phyloP scores from a whole-genome alignment of 1,284 basidiomycete genomes.

The Cryptococcus amylolentus region DNA sequence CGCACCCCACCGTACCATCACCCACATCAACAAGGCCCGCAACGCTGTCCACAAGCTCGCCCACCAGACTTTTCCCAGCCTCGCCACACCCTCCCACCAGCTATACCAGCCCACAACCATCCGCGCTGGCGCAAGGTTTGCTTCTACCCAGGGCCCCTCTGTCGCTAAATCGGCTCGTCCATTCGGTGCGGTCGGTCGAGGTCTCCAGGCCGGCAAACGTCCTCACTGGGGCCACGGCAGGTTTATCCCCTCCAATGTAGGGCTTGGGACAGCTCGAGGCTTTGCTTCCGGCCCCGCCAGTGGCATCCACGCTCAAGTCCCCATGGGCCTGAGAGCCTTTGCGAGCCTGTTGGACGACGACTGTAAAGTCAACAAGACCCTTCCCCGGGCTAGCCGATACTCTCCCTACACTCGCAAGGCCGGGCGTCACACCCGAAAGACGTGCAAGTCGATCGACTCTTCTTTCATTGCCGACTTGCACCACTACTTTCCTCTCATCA shows the following conservation, averaged over 20 bases:
- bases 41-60: constrained; percentile 14
- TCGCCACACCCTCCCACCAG: constrained; percentile 20
- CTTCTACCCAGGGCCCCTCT: constrained; percentile 1
- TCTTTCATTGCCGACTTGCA: constrained; percentile 27
- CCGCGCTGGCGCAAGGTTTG: constrained; percentile 5
- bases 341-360: constrained; percentile 31
- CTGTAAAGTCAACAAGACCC: constrained; percentile 12
- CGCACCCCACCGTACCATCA: constrained; percentile 7
- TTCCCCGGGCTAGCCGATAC: constrained; percentile 31
- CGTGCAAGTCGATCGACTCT: constrained; percentile 11
- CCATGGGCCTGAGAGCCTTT: constrained; percentile 37
- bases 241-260: constrained; percentile 28
- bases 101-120: constrained; percentile 14
- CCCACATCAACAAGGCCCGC: constrained; percentile 3
- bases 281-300: constrained; percentile 28
- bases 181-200: constrained; percentile 10
- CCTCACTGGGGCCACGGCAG: constrained; percentile 19
- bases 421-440: constrained; percentile 1
- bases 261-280: constrained; percentile 32
- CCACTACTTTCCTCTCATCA: constrained; percentile 34
- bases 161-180: constrained; percentile 1
- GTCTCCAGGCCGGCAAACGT: constrained; percentile 11
- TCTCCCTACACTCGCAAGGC: constrained; percentile 20
- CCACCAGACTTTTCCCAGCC: constrained; percentile 25
- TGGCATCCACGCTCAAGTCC: constrained; percentile 25